Base-by-base conservation (phyloP, 805 yeast species). In the Teunomyces barrocoloradensis region DNA sequence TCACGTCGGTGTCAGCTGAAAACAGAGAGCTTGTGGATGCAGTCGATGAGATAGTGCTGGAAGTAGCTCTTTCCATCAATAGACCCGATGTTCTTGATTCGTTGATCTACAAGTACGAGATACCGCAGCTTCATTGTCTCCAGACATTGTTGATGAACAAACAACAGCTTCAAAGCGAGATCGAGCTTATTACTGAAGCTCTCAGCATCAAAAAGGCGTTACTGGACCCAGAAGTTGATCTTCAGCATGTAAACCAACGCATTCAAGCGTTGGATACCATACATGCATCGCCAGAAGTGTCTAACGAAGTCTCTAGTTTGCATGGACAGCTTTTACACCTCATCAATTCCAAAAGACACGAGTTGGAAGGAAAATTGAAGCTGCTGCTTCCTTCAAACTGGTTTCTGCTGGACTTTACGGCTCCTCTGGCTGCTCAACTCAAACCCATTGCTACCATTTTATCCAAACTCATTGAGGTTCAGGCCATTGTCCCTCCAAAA, bases 381-480 rank as follows among this genome's bases (percentile, higher is more conserved):
- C 43, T 23, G 34, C 33, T 27, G 32, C 43, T 39, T 39, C 21
- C 43, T 21, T n/a, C 29, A 25, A 9, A 37, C 29, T 37, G 40
- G 40, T 13, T 37, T 9, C 11, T 10, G 15, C 40, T 21, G 40
- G 40, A 37, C 13, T 37, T 21, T 5, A 13, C 5, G 18, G 28
- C 44, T 11, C 39, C 27, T 6, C 11, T 42, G 6, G 3, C 43
- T 2, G 15, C 34, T 7, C 11, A 39, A 28, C 28, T 39, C 15
- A 29, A 15, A 37, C 15, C 40, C 10, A 42, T 13, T 29, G 34
- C 34, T 27, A 12, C 17, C 6, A n/a, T n/a, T n/a, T 15, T 23
- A 3, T n/a, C 23, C 10, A 51, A 59, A 9, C 56, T 69, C 46
- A 53, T 64, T 6, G 59, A 45, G 6, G 53, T 75, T 7, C 81